Base-by-base conservation (phyloP, 106 monocot genomes). In the Acorus gramineus region DNA sequence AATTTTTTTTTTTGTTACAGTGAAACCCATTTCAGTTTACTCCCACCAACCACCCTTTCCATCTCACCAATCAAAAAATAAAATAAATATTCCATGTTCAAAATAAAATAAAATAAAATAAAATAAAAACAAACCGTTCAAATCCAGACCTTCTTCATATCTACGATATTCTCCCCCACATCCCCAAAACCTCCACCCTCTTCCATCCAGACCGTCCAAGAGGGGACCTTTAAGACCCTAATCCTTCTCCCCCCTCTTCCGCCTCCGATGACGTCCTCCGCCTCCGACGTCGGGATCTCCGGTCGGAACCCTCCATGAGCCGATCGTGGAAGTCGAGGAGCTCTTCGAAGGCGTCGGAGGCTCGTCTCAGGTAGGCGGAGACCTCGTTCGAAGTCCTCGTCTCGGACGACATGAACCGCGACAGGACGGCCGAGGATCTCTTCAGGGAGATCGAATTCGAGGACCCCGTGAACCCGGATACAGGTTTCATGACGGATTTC, bases 291-390 rank as follows among this genome's bases (percentile, higher is more conserved):
- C 47, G 48, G 51, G 11, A 46, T 47, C 66, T 48, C 28, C 28
- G 28, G 28, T 28, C 28, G 28, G 28, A 28, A 28, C 28, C 28
- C 28, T 28, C 28, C 28, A 28, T 28, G 59, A 69, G 46, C 48
- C 74, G 70, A 1, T 57, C 54, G 53, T 78, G 74, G 56, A 79
- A 64, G 13, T 48, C 46, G 2, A 74, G 73, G 51, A 82, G 79
- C 47, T 86, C 86, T 1, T 74, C 69, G 52, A 82, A 71, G 44
- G 82, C 86, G 11, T 42, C 57, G 11, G 65, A 56, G 7, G 82
- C 50, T 44, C 72, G 82, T 11, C 56, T 58, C 43, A 86, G 44
- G 70, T 79, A 86, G 12, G 76, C 69, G 3, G 71, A 53, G 68
- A 68, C 56, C 4, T 81, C 85, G 28, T 64, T 65, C 42, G 46